Evolutionary conservation across 208 protist species (phyloP), one percentile per base, ranked within the genome.

Genomic region (Leishmania guyanensis): DNA sequence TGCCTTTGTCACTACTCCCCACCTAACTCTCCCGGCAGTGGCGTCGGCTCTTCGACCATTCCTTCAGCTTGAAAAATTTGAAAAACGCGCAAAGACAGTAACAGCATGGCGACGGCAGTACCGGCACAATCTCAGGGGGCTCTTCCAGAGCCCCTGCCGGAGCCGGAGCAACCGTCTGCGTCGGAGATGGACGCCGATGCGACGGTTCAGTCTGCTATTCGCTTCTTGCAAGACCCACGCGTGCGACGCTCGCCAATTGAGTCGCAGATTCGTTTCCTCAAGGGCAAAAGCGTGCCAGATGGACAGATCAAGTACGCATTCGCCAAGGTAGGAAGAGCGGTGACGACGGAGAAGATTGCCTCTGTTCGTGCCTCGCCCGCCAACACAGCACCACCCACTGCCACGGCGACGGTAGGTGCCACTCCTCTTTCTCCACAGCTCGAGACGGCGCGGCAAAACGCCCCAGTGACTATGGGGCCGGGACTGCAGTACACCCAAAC

Each of bases 211-310:
- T 89, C 83, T 16, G 93, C 92, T 29, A 75, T 93, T 8, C 75
- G 84, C 56, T 98, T 98, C 81, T 78, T 98, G 69, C 80, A 86
- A 16, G 90, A 98, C 78, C 81, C 90, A 39, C 88, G 88, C 29
- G 92, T 96, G 68, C 78, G 69, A 78, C 53, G 54, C 10, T 88
- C 91, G n/a, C 84, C 93, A 20, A 26, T 88, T 17, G 83, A 91
- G 29, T 86, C 84, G 39, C 92, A 95, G 77, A 90, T 98, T 69
- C 79, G 72, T 5, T 98, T 98, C 79, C 85, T 98, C 22, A 93
- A 89, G 65, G 85, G 84, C 6, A 96, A 97, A 81, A 91, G 90
- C 39, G 78, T 98, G 17, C 86, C 90, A 3, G 64, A 84, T 17
- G 86, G 86, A n/a, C 89, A 97, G 74, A 93, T 98, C 36, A 69